Conservation (phyloP, 139 green algal species). For the Ettlia oleoabundans region DNA sequence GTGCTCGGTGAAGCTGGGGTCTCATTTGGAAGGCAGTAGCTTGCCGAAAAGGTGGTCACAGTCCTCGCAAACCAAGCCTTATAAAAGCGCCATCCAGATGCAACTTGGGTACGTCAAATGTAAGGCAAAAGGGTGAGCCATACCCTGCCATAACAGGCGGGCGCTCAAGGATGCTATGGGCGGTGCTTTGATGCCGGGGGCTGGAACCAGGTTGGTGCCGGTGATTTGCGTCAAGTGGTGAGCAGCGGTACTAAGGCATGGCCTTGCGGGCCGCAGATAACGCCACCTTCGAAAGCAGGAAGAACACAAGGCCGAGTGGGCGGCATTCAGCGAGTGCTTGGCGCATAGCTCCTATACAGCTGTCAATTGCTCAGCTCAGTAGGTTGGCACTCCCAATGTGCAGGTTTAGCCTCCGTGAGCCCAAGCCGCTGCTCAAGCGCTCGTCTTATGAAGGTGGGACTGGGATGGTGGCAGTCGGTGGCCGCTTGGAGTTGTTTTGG, state of each 20-base stretch:
- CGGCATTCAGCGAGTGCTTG: neutral
- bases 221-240: neutral
- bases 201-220: neutral
- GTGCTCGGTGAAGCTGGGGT: too few relatives aligned
- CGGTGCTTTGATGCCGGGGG: neutral
- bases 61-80: too few relatives aligned
- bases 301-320: neutral
- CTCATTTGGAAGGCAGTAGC: too few relatives aligned
- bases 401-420: conserved; percentile 23
- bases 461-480: neutral
- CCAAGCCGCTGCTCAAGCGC: conserved; percentile 15
- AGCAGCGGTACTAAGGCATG: neutral
- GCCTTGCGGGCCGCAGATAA: neutral
- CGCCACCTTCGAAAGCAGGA: neutral
- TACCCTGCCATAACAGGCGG: conserved; percentile 23
- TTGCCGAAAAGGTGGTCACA: too few relatives aligned
- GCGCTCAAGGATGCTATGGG: conserved; percentile 7
- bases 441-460: conserved; percentile 15
- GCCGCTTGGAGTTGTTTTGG: neutral
- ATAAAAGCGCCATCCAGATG: too few relatives aligned
- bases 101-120: too few relatives aligned
- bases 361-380: too few relatives aligned
- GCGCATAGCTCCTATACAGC: neutral
- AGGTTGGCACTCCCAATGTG: too few relatives aligned
- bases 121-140: conserved; percentile 9